phyloP scores from a whole-genome alignment of 805 yeast genomes.

The Kodamaea fukazawae region DNA sequence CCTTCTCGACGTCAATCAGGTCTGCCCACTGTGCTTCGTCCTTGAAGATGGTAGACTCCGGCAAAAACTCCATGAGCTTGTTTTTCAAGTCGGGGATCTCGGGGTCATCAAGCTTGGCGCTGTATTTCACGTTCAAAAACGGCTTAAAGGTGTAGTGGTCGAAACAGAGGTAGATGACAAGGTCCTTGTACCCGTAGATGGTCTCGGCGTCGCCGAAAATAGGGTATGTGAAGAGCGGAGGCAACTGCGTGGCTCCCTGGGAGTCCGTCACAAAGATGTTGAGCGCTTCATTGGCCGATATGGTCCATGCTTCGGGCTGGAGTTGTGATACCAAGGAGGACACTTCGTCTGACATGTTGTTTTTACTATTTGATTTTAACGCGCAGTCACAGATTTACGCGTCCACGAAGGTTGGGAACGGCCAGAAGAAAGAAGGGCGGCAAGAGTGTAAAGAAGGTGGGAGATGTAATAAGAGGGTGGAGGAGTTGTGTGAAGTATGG shows the following conservation, averaged over 20 bases:
- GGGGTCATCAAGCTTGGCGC: conserved; percentile 49
- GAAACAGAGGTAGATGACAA: conserved; percentile 63
- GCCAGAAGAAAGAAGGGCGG: no score
- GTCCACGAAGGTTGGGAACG: no score
- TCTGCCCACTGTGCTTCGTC: conserved; percentile 72
- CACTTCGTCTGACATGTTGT: conserved; percentile 1
- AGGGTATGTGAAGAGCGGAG: conserved; percentile 86
- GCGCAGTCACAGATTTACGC: no score
- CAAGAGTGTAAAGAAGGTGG: no score
- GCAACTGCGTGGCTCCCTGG: conserved; percentile 55
- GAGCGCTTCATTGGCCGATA: conserved; percentile 66
- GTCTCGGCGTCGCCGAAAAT: conserved; percentile 90
- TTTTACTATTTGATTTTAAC: not conserved
- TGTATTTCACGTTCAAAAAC: conserved; percentile 58
- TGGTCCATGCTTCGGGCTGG: conserved; percentile 73
- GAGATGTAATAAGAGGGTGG: no score
- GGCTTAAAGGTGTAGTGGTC: conserved; percentile 76
- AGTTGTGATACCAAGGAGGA: conserved; percentile 21
- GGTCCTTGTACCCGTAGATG: conserved; percentile 76
- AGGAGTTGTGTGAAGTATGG: no score
- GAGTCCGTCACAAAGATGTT: conserved; percentile 55
- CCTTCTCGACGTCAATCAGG: conserved; percentile 47
- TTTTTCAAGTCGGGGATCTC: conserved; percentile 59
- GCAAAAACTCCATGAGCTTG: conserved; percentile 56
- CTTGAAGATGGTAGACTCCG: conserved; percentile 56